phyloP scores from a whole-genome alignment of 805 yeast genomes.

The Hyphopichia homilentoma region DNA sequence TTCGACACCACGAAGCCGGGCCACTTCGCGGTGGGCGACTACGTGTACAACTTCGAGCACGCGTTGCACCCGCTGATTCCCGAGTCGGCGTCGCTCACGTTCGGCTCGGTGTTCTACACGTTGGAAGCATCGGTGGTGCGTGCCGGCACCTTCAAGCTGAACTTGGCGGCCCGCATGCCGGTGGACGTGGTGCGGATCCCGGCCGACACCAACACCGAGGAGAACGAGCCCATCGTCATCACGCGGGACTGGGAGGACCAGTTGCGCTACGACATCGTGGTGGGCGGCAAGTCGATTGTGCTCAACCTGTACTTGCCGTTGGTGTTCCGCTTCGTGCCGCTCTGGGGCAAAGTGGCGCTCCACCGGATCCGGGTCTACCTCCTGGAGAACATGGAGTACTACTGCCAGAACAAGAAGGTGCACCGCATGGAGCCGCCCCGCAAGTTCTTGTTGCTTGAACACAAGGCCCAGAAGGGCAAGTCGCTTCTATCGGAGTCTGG shows the following conservation, averaged over 20 bases:
- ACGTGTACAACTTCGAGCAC: conserved; percentile 87
- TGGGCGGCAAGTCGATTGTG: conserved; percentile 85
- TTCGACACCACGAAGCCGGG: conserved; percentile 20
- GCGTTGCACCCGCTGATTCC: conserved; percentile 80
- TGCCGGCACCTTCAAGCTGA: conserved; percentile 81
- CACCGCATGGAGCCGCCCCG: conserved; percentile 90
- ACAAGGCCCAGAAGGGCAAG: conserved; percentile 53
- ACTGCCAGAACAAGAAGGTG: conserved; percentile 77
- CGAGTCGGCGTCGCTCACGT: conserved; percentile 72
- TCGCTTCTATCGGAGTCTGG: conserved; percentile 44
- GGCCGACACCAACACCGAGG: conserved; percentile 74
- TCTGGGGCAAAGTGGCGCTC: conserved; percentile 74
- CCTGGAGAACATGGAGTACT: conserved; percentile 89
- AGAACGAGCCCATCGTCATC: conserved; percentile 89
- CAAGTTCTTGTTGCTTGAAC: conserved; percentile 77
- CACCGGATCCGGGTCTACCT: conserved; percentile 83
- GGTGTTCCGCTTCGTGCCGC: conserved; percentile 77
- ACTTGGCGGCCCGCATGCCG: conserved; percentile 59
- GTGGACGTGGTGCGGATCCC: conserved; percentile 72
- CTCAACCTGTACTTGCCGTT: conserved; percentile 81
- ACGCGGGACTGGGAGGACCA: conserved; percentile 93
- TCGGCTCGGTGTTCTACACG: conserved; percentile 73
- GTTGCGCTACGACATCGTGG: conserved; percentile 81
- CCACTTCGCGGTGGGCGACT: conserved; percentile 79
- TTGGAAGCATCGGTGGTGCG: conserved; percentile 71